Evolutionary conservation across 495 filamentous ascomycete species (phyloP), one percentile per base, ranked within the genome.

Genomic region (Neurospora sp.): DNA sequence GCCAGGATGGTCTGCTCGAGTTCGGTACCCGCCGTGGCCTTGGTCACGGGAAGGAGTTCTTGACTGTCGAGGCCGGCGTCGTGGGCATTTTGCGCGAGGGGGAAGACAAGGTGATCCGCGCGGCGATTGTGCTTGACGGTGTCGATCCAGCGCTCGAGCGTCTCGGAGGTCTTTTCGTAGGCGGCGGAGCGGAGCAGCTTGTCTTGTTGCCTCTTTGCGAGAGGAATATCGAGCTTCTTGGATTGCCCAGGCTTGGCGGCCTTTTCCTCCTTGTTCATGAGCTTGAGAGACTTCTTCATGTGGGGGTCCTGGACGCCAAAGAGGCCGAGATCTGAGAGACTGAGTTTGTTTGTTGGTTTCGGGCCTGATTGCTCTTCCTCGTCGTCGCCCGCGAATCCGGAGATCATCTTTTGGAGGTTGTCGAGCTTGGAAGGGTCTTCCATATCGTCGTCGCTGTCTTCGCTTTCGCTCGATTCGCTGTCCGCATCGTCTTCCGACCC

Each of bases 101-200:
- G 96, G 79, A 98, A 99, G n/a, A 90, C 85, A 1, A 98, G 84
- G 80, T 97, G 95, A 38, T 98, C 96, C 5, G 96, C 94, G 74
- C 93, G 87, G 46, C 96, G 90, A 81, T 97, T 97, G 38, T 93
- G 90, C 81, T 97, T 97, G 77, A 99, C 94, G 0, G 96, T 98
- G 70, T 97, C 95, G 23, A 91, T 89, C 96, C 96, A 99, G 74
- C 93, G 89, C 73, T 92, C 90, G 35, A 99, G 84, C 0, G 93
- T 93, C 81, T 98, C 91, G 77, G 94, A 97, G 59, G 93, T 95
- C 84, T 97, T 93, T 39, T 94, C 89, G 78, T 93, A 97, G 2
- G 96, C 96, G 16, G 90, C 94, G 70, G 82, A 81, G n/a, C 96
- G 92, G 76, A 97, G 91, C 6, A 98, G 80, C 69, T 90, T 89